Base-by-base conservation (phyloP, 2,329 filamentous ascomycete genomes). In the Trichoderma endophyticum region DNA sequence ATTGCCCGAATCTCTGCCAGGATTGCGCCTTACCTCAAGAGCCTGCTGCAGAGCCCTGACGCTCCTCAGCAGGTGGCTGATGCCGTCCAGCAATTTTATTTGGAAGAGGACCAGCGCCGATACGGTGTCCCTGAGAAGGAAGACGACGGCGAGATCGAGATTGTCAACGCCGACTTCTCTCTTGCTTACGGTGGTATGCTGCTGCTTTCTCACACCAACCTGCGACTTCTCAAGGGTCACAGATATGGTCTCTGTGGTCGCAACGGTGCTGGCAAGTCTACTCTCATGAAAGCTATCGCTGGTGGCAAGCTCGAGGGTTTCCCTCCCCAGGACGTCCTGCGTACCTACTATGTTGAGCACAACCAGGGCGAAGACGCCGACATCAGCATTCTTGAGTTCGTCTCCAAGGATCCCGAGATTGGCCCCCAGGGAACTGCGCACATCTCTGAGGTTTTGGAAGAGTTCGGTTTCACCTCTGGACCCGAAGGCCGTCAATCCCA, bases 211-310 rank as follows among this genome's bases (percentile, higher is more conserved):
- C 96, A 98, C 84, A 98, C 96, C 76, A 98, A 98, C 81, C 86
- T 99, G 57, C 91, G 94, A 56, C 90, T 99, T 9, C 88, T 98
- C 78, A 98, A 98, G 86, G 96, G 96, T 71, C 96, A 98, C 83
- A 92, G 96, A 72, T 99, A 99, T 80, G 96, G 96, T 81, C 92
- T 99, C 21, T 98, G 95, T 79, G 96, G 96, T 78, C 93, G 95
- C 77, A 99, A 99, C 81, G 96, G 96, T 85, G 94, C 95, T 71
- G 96, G 96, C 80, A 99, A 99, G 85, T 98, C 96, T n/a, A 99
- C 96, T 1, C 88, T 99, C 72, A 98, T 99, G 96, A 93, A 94
- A 80, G 94, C 93, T 81, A 99, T 99, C 78, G 93, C 96, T 65
- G 92, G 92, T 73, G 95, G 95, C 79, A 99, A 99, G 87, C 88